Conservation (phyloP, 2,329 filamentous ascomycete genomes). For the Lachnellula subtilissima region DNA sequence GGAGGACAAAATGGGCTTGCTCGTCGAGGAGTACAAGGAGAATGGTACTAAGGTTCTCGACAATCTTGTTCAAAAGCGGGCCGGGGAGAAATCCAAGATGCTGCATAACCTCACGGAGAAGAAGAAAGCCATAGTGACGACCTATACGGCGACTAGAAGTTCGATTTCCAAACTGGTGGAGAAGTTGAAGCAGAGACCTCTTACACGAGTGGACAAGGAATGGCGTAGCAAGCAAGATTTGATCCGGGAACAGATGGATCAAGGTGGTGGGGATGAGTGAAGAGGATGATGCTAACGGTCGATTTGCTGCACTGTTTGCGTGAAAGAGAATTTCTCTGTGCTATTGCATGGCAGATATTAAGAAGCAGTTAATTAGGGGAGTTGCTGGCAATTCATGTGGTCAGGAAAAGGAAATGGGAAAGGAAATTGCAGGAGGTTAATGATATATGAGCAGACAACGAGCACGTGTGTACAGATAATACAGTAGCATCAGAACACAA, state of each 20-base stretch:
- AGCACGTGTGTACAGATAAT: background rate
- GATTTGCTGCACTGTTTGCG: background rate
- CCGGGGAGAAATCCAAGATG: conserved; percentile 14
- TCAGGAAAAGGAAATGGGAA: background rate
- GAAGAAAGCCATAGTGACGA: conserved; percentile 17
- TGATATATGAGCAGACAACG: background rate
- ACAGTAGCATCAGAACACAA: background rate
- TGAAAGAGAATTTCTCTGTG: background rate
- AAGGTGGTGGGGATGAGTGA: conserved; percentile 8
- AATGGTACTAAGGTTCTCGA: conserved; percentile 25
- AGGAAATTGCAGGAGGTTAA: background rate
- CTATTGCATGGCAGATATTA: background rate
- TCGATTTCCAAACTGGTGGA: conserved; percentile 11
- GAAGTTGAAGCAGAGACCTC: conserved; percentile 13
- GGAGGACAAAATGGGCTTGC: conserved; percentile 26
- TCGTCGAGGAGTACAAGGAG: conserved; percentile 27
- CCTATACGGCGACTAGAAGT: conserved; percentile 18
- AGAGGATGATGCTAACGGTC: background rate
- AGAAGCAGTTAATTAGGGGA: background rate
- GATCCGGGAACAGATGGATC: conserved; percentile 18
- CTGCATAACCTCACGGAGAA: conserved; percentile 12
- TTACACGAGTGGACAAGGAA: conserved; percentile 16
- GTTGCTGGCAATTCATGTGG: background rate
- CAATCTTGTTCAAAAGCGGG: conserved; percentile 14
- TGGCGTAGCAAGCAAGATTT: conserved; percentile 25